Base-by-base conservation (phyloP, 2,329 filamentous ascomycete species). In the Bipolaris zeicola region DNA sequence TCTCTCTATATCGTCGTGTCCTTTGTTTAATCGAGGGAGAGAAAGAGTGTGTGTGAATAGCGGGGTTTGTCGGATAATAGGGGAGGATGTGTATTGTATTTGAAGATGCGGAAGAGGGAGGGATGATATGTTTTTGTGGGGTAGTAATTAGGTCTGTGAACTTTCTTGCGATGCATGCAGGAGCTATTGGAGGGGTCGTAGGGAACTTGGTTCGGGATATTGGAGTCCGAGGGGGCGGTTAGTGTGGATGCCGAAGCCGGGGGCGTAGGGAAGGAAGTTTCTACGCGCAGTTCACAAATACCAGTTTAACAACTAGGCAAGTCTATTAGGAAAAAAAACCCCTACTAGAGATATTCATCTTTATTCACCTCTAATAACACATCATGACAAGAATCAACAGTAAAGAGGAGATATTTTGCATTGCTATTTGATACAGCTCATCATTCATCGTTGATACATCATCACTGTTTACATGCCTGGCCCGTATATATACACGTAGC, bases 331-430 rank as follows among this genome's bases (percentile, higher is more conserved):
- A 8, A 28, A 10, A 28, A 8, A 28, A 10, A n/a, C n/a, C 2
- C 2, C 8, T 28, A 28, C 26, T 28, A 28, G 7, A 28, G 2
- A 28, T 28, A 28, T 8, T 10, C 8, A 10, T 28, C 7, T 28
- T 10, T 3, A 10, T 2, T 10, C 26, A 28, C 26, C 8, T 28
- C 8, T 28, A 3, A 7, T 3, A 8, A 28, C 26, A 28, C 26
- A 28, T 31, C n/a, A n/a, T 6, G 10, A 45, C 14, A 18, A 34
- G 6, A 16, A 6, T 2, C 13, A 26, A 16, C 42, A 31, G 10
- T 24, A 20, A 57, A 57, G 54, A 57, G 54, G 54, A 57, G 54
- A 57, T 57, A 48, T 53, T 48, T 52, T 57, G 54, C 44, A 53
- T 57, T 57, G 54, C 37, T 53, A 53, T 53, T 57, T 39, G 52